phyloP scores from a whole-genome alignment of 2,329 filamentous ascomycete genomes.

The Claviceps pusilla region DNA sequence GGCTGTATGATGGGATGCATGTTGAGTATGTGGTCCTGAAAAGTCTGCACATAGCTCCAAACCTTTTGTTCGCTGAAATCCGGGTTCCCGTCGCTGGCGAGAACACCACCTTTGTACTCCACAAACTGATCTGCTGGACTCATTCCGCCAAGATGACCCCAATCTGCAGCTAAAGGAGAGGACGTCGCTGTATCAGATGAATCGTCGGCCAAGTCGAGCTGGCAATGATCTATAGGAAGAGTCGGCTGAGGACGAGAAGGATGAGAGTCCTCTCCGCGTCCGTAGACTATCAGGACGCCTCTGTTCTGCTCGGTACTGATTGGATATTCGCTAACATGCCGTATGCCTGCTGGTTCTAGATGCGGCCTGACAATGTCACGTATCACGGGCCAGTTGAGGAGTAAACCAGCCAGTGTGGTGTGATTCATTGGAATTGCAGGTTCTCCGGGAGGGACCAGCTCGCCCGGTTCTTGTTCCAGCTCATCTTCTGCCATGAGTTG shows the following conservation, averaged over 20 bases:
- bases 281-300: slow-evolving; percentile 60
- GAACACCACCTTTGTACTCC: slow-evolving; percentile 23
- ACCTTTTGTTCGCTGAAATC: slow-evolving; percentile 39
- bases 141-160: slow-evolving; percentile 42
- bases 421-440: slow-evolving; percentile 71
- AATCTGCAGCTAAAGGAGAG: slow-evolving; percentile 35
- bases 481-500: slow-evolving; percentile 29
- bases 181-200: slow-evolving; percentile 38
- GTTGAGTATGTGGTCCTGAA: slow-evolving; percentile 45
- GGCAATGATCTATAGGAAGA: slow-evolving; percentile 20
- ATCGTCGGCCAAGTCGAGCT: slow-evolving; percentile 30
- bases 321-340: slow-evolving; percentile 54
- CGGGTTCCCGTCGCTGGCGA: slow-evolving; percentile 32
- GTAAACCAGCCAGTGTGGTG: slow-evolving; percentile 73
- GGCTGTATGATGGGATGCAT: slow-evolving; percentile 50
- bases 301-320: slow-evolving; percentile 60
- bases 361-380: slow-evolving; percentile 42
- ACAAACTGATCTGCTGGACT: slow-evolving; percentile 26
- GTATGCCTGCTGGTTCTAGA: slow-evolving; percentile 33
- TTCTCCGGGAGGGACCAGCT: slow-evolving; percentile 39
- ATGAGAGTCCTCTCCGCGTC: slow-evolving; percentile 60
- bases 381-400: slow-evolving; percentile 61
- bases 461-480: slow-evolving; percentile 35
- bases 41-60: slow-evolving; percentile 38
- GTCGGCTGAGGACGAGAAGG: slow-evolving; percentile 34